Evolutionary conservation across 2,329 filamentous ascomycete genomes (phyloP).

Genomic region (Xylariaceae sp.): DNA sequence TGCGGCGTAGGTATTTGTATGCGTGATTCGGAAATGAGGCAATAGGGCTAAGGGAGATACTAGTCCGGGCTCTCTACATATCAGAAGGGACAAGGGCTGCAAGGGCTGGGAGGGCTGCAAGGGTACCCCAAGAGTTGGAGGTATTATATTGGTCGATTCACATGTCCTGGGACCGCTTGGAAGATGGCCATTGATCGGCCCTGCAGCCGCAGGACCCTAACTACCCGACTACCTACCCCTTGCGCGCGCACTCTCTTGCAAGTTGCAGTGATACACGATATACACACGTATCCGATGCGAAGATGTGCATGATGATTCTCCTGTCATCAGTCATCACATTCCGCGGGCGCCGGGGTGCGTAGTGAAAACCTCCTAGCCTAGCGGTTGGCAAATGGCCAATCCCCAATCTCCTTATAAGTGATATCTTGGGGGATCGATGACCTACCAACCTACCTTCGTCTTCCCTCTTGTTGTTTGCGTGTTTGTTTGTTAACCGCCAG

Average conservation of each 20-base stretch:
- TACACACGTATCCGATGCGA: constrained; percentile 14
- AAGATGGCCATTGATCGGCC: constrained; percentile 24
- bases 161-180: constrained; percentile 15
- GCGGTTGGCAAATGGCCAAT: constrained; percentile 10
- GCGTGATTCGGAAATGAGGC: constrained; percentile 12
- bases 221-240: constrained; percentile 16
- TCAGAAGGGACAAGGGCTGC: background rate
- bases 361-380: too few relatives aligned
- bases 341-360: constrained; percentile 6
- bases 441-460: constrained; percentile 1
- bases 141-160: constrained; percentile 22
- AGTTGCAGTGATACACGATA: constrained; percentile 10
- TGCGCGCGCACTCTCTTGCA: constrained; percentile 12
- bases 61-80: background rate
- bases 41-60: constrained; percentile 1
- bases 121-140: constrained; percentile 7
- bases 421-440: too few relatives aligned
- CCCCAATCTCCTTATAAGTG: background rate
- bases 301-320: constrained; percentile 10
- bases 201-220: constrained; percentile 15
- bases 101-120: background rate
- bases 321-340: constrained; percentile 23
- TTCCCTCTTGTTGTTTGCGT: background rate
- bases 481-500: constrained; percentile 30
- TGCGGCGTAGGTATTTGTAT: background rate